Conservation (phyloP, 805 yeast species). For the Yamadazyma insecticola region DNA sequence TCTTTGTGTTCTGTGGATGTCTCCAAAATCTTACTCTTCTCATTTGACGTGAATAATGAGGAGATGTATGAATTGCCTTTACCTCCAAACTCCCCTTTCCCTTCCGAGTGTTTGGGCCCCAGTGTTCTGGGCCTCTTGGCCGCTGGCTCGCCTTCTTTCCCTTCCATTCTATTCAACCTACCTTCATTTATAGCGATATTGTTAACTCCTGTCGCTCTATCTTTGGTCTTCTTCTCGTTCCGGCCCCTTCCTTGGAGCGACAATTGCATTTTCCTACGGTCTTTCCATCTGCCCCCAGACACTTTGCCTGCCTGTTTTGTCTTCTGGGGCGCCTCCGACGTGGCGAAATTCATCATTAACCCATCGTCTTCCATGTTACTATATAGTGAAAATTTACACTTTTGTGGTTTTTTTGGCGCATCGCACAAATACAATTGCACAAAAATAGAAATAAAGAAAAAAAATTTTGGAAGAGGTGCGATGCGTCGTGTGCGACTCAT, state of each 20-base stretch:
- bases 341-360: slow-evolving; percentile 67
- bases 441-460: too few species aligned
- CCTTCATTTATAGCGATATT: slow-evolving; percentile 16
- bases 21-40: slow-evolving; percentile 54
- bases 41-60: slow-evolving; percentile 61
- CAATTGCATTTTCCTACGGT: slow-evolving; percentile 61
- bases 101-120: slow-evolving; percentile 37
- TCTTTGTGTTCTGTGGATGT: slow-evolving; percentile 27
- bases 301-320: slow-evolving; percentile 33
- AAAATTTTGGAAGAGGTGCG: too few species aligned
- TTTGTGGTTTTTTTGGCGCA: too few species aligned
- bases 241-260: slow-evolving; percentile 43
- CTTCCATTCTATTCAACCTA: slow-evolving; percentile 4
- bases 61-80: slow-evolving; percentile 69
- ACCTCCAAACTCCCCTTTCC: slow-evolving; percentile 51
- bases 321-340: slow-evolving; percentile 17
- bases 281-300: slow-evolving; percentile 79
- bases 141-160: slow-evolving; percentile 1
- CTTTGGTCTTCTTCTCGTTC: slow-evolving; percentile 12
- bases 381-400: too few species aligned
- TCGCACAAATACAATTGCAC: too few species aligned
- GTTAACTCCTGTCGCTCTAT: slow-evolving; percentile 29
- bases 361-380: slow-evolving; percentile 53
- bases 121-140: neutral
- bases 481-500: too few species aligned